Base-by-base conservation (phyloP, 257 asterid genomes). In the Nicotiana undulata region DNA sequence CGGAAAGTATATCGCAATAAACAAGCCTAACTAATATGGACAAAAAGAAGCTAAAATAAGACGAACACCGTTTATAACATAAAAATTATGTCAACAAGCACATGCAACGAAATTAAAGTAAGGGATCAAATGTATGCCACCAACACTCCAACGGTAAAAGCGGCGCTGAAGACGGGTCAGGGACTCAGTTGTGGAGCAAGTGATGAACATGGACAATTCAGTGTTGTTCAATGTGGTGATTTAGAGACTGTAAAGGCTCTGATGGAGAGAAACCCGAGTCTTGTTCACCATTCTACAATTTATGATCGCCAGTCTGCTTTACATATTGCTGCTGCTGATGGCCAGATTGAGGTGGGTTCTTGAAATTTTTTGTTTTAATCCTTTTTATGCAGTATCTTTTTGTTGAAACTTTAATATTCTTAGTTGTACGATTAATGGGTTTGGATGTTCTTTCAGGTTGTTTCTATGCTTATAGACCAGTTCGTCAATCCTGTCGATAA, bases 241-340 rank as follows among this genome's bases (percentile, higher is more conserved):
- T 85, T 88, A 80, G 96, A 88, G 34, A 64, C 84, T 31, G 89
- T 93, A 53, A 92, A 91, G 77, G 87, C 82, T 56, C 75, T 91
- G 32, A 66, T 90, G 64, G 84, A 84, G 44, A 88, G 84, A 84
- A 88, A 89, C 56, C 88, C 92, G 0, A 74, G 81, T 66, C 91
- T 92, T 44, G 60, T 91, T 86, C 90, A 86, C 60, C 91, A 75
- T 32, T 75, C 86, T 51, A 90, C 97, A 0, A 88, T 85, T 15
- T 90, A 90, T 83, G 97, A 93, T 89, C 93, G 94, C 22, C 89
- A 89, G 90, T 90, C 98, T 10, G 86, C 91, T 85, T 67, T 94
- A 87, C 99, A 96, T 88, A 89, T 96, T 37, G 99, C 99, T 34
- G 97, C 99, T 77, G 99, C 98, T 82, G 89, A 91, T 88, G 98